Evolutionary conservation across 2,329 filamentous ascomycete species (phyloP), one percentile per base, ranked within the genome.

Genomic region (Pyrenophora teres): DNA sequence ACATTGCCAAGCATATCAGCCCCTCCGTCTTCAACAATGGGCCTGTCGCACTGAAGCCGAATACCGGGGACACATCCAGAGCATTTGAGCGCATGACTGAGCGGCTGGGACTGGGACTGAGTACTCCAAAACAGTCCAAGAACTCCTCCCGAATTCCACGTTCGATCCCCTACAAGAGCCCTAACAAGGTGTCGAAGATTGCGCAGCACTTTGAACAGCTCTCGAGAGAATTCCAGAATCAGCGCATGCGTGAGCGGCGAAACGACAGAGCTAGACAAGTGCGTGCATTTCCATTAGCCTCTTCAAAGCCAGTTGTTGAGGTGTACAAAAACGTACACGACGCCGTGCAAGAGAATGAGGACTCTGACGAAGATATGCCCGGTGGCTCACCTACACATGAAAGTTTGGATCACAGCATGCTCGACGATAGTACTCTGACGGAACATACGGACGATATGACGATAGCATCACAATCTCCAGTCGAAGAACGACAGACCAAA

Each of bases 121-220:
- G 36, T 9, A 39, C 40, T 12, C 50, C 90, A 50, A 93, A 92
- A 67, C 74, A 76, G 51, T 70, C 74, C 31, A 82, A 82, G 55
- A 57, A 77, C 3, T 78, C 81, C 30, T 97, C 94, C 1, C 82
- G 93, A 36, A 97, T 99, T 54, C 70, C 70, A n/a, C 86, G 94
- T 27, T 94, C 94, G 21, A 85, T 96, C 23, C 86, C 88, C 68
- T 64, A 72, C 42, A 89, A 87, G 40, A 55, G 37, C 83, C 87
- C 45, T 85, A 52, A 89, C 3, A 90, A 89, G 64, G 94, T 99
- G 2, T 95, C 92, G 7, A 92, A 87, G n/a, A 80, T 99, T 42
- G 91, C 94, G 15, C 90, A 90, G 63, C 94, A 97, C 71, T 97
- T 99, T 69, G 95, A 99, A 73, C 92, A 97, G 72, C 81, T 99